Conservation (phyloP, 805 yeast genomes). For the Isabelozyma gotoi region DNA sequence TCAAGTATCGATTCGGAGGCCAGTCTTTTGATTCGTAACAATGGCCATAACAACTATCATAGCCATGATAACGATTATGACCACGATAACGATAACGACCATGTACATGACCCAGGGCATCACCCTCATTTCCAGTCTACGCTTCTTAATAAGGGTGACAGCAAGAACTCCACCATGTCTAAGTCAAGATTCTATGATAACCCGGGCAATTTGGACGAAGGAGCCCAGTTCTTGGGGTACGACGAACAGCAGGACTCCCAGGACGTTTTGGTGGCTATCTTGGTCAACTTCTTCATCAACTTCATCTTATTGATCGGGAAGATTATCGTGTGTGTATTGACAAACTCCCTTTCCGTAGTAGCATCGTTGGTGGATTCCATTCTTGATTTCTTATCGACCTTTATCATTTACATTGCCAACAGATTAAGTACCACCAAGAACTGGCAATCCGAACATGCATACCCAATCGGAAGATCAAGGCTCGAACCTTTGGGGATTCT, state of each 20-base stretch:
- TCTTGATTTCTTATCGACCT: conserved; percentile 70
- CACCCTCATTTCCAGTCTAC: background rate
- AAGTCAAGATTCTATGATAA: conserved; percentile 37
- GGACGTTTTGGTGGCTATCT: conserved; percentile 58
- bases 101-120: background rate
- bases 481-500: conserved; percentile 79
- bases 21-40: background rate
- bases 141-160: conserved; percentile 3
- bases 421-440: conserved; percentile 44
- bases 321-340: conserved; percentile 55
- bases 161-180: conserved; percentile 12
- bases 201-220: conserved; percentile 66
- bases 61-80: conserved; percentile 2
- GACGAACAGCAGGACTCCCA: conserved; percentile 41
- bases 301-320: conserved; percentile 60
- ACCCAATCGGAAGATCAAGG: conserved; percentile 72
- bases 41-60: background rate
- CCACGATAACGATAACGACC: background rate
- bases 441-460: conserved; percentile 46
- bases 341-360: conserved; percentile 70
- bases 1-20: background rate
- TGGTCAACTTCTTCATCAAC: conserved; percentile 63
- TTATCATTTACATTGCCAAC: conserved; percentile 67
- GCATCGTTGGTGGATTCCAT: conserved; percentile 80
- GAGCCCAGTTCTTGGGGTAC: conserved; percentile 53